phyloP scores from a whole-genome alignment of 2,329 filamentous ascomycete genomes.

The Talaromyces sp. region DNA sequence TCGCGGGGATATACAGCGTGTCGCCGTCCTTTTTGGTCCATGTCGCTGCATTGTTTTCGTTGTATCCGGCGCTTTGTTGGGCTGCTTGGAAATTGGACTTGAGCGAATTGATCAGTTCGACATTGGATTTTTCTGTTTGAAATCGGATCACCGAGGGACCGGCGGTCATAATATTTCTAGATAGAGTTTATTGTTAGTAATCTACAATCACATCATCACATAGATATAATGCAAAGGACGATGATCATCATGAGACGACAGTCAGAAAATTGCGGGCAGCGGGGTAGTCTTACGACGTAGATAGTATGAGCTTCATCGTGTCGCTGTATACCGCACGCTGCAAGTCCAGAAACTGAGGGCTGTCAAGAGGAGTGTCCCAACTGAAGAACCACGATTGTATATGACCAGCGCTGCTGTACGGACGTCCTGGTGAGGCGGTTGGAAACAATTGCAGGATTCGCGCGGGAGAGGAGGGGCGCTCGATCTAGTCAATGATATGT shows the following conservation, averaged over 20 bases:
- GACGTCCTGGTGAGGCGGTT: background rate
- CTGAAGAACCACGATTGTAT: background rate
- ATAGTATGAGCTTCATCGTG: slow-evolving; percentile 72
- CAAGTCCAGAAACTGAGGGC: background rate
- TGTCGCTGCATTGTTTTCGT: slow-evolving; percentile 21
- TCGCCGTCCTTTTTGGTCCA: slow-evolving; percentile 67
- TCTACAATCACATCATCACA: background rate
- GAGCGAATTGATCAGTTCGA: slow-evolving; percentile 85
- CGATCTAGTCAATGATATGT: background rate
- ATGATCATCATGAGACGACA: background rate
- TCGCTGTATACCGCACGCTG: background rate
- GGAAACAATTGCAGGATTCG: background rate
- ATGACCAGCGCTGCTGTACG: background rate
- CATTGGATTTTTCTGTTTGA: slow-evolving; percentile 78
- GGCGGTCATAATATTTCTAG: slow-evolving; percentile 76
- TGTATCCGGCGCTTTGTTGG: slow-evolving; percentile 53
- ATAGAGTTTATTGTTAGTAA: slow-evolving; percentile 5
- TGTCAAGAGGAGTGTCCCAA: background rate
- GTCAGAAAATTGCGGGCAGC: background rate
- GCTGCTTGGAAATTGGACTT: slow-evolving; percentile 76
- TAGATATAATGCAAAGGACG: background rate
- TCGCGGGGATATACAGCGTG: slow-evolving; percentile 70
- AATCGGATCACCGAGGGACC: slow-evolving; percentile 81
- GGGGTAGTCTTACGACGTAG: slow-evolving; percentile 63
- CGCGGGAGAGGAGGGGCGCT: background rate